Base-by-base conservation (phyloP, 306 rosid genomes). In the Sophora flavescens region DNA sequence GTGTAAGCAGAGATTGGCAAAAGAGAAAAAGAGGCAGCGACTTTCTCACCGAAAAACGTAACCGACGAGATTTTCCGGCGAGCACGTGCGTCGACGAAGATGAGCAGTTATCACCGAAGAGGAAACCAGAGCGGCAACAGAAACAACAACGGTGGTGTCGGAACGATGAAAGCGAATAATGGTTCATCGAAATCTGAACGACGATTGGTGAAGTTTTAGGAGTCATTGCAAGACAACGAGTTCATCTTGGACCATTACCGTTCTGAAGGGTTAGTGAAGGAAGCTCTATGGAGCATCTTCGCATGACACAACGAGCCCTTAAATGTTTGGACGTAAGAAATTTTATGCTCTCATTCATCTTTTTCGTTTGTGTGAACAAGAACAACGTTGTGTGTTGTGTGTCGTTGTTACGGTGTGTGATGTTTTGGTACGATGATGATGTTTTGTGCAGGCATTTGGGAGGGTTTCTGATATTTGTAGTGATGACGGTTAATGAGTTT, bases 301-400 rank as follows among this genome's bases (percentile, higher is more conserved):
- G 63, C 88, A 5, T 85, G 89, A 92, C 98, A 95, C 86, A 95
- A 92, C 70, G 97, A 95, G 70, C 92, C 97, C 51, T 74, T 95
- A 22, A 95, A 95, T 82, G 79, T 95, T 72, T 95, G 98, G 98
- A 90, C 91, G 97, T 92, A 12, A 79, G 91, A 51, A 12, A 45
- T n/a, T 8, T 44, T 15, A 3, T n/a, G 14, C 11, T 18, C 48
- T 16, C 47, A 6, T 32, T 62, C 48, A 9, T 41, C 6, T 0
- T 1, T 16, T 52, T 70, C 39, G 39, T 35, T 5, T 13, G 52
- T 7, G 32, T 74, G 30, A 48, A 44, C 15, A 30, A 47, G 32
- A 30, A 30, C 32, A 30, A 30, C 32, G 32, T 30, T 17, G 32
- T n/a, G 6, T 32, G 7, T n/a, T 28, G 1, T 7, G 3, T 22